Base-by-base conservation (phyloP, 306 rosid species). In the Glycyrrhiza uralensis region DNA sequence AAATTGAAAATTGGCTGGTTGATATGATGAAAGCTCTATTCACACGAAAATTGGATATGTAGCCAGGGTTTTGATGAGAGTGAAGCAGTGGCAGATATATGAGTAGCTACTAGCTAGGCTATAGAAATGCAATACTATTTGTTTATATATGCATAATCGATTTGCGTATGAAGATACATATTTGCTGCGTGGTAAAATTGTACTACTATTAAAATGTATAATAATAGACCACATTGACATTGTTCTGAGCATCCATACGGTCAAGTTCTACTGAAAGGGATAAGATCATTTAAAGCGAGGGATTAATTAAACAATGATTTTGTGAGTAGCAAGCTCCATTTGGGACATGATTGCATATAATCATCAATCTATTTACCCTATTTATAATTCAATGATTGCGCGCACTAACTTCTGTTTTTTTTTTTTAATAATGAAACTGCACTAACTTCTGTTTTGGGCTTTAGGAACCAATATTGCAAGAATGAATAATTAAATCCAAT, bases 1-100 rank as follows among this genome's bases (percentile, higher is more conserved):
- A 35, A 49, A 13, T 49, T 32, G 15, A 49, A 35, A 49, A 13
- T 49, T 32, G 15, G 7, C 15, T 13, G 12, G 42, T 57, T 71
- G 64, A 41, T 54, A 46, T 46, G n/a, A 30, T 30, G 9, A 39
- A 41, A 14, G 7, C 22, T 17, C 26, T 8, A 26, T 6, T 32
- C 67, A 36, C 10, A 22, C 72, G 35, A 23, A 59, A 22, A 51
- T 61, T 61, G 59, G 47, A 74, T 46, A n/a, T n/a, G n/a, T n/a
- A 15, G 13, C 13, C 49, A 22, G 14, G 26, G 20, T 17, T 41
- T 71, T 14, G 41, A 51, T 0, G 2, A 46, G 29, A n/a, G n/a
- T n/a, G n/a, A 8, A 8, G n/a, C 33, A 32, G 33, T 49, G 1
- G 15, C 22, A 68, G 24, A n/a, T 36, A 68, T 50, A 68, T 20